These are phyloP conservation scores for Avena atlantica DNA, from an alignment of 176 grass and related monocot genomes.

Conservation along the genomic window DNA sequence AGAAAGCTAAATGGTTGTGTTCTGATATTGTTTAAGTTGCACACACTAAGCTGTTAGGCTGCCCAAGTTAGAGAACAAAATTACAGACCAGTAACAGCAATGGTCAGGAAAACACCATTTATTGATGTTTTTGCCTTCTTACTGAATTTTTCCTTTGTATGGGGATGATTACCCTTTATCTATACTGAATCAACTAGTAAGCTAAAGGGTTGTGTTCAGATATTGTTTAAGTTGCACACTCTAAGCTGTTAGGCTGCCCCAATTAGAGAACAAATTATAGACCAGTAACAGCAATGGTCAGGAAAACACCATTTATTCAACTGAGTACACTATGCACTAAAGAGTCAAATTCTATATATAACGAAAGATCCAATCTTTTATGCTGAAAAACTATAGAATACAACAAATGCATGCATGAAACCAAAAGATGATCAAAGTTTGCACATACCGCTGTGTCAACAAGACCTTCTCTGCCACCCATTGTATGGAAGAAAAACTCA, in stretches of 20 bases:
- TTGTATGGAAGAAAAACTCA: slow-evolving; percentile 98
- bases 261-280: background rate
- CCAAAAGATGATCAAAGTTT: slow-evolving; percentile 27
- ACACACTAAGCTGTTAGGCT: slow-evolving; percentile 2
- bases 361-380: slow-evolving; percentile 17
- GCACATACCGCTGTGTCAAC: slow-evolving; percentile 90
- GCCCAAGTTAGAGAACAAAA: slow-evolving; percentile 6
- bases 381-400: slow-evolving; percentile 33
- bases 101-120: background rate
- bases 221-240: slow-evolving; percentile 12
- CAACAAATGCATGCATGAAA: slow-evolving; percentile 3
- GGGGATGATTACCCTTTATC: background rate
- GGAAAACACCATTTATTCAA: slow-evolving; percentile 29
- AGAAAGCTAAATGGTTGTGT: background rate
- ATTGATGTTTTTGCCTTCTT: background rate
- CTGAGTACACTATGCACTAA: background rate
- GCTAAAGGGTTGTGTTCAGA: background rate
- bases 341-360: background rate
- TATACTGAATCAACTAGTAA: slow-evolving; percentile 18
- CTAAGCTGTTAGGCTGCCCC: slow-evolving; percentile 9
- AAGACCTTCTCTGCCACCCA: slow-evolving; percentile 99
- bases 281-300: slow-evolving; percentile 8
- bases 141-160: background rate
- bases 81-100: slow-evolving; percentile 3
- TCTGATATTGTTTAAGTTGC: slow-evolving; percentile 11